Evolutionary conservation across 2,329 filamentous ascomycete species (phyloP).

Genomic region (Saccharata proteae): DNA sequence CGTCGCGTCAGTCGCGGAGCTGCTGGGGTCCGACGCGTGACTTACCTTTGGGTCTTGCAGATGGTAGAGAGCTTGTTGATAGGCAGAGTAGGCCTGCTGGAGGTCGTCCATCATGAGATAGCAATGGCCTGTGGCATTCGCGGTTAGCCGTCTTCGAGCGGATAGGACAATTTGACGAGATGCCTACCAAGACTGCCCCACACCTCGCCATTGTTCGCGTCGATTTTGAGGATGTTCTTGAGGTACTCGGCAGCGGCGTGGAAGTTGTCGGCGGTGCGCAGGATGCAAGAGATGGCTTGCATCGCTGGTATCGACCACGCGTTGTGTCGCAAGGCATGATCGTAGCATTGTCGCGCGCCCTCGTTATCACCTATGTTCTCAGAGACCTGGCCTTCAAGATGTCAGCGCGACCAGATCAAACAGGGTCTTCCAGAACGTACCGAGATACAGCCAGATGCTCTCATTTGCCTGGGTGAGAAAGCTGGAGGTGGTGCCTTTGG

Average conservation of each 20-base stretch:
- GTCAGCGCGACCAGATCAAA: constrained; percentile 12
- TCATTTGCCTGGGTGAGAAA: constrained; percentile 73
- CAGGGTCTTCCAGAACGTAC: constrained; percentile 43
- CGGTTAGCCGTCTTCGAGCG: too few species aligned
- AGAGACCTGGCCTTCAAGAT: constrained; percentile 58
- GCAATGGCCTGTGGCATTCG: constrained; percentile 60
- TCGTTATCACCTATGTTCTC: constrained; percentile 83
- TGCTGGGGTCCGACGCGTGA: not conserved
- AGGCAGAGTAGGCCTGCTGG: constrained; percentile 91
- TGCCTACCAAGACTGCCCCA: constrained; percentile 82
- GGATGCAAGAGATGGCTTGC: constrained; percentile 85
- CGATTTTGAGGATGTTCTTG: constrained; percentile 79
- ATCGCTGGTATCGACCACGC: constrained; percentile 80
- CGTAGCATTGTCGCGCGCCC: constrained; percentile 80
- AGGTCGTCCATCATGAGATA: constrained; percentile 98
- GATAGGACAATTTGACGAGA: not conserved
- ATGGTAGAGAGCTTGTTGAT: constrained; percentile 90
- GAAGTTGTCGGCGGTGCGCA: constrained; percentile 87
- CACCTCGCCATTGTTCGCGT: constrained; percentile 80
- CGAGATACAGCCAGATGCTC: constrained; percentile 81
- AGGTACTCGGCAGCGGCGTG: constrained; percentile 89
- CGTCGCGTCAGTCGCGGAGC: not conserved
- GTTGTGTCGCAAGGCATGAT: constrained; percentile 79
- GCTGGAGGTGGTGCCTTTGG: constrained; percentile 48
- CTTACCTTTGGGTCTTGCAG: constrained; percentile 69